Evolutionary conservation across 768 basidiomycete species (phyloP).

Genomic region (Trametes sanguinea): DNA sequence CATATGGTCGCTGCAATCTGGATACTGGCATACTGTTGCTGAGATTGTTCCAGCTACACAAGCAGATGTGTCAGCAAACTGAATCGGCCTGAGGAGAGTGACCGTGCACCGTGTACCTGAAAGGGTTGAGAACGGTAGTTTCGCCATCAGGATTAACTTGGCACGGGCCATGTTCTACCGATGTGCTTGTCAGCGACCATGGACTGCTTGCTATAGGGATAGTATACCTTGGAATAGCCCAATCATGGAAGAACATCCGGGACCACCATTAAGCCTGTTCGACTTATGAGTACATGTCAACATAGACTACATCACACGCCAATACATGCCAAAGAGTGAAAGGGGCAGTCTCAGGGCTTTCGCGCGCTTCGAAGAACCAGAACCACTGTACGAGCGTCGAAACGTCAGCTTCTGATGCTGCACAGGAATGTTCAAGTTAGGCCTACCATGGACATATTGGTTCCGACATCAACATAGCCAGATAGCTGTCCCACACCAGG

Average conservation of each 20-base stretch:
- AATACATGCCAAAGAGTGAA: constrained; percentile 59
- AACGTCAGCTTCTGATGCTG: not conserved
- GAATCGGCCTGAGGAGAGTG: no score
- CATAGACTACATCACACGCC: no score
- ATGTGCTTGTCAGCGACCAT: not conserved
- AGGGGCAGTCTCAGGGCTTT: constrained; percentile 59
- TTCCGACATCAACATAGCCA: constrained; percentile 61
- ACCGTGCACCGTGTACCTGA: constrained; percentile 41
- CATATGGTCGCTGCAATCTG: not conserved
- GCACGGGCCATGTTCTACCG: constrained; percentile 64
- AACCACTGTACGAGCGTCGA: constrained; percentile 52
- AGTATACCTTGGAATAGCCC: constrained; percentile 60
- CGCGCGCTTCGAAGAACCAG: constrained; percentile 71
- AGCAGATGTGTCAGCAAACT: not conserved
- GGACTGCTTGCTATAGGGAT: not conserved
- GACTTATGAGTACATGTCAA: not conserved
- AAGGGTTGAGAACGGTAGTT: constrained; percentile 59
- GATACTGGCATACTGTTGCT: constrained; percentile 55
- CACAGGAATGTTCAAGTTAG: not conserved
- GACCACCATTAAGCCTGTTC: constrained; percentile 37
- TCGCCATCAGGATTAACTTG: constrained; percentile 53
- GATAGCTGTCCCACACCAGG: constrained; percentile 60
- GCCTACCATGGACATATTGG: constrained; percentile 58
- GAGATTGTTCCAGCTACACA: constrained; percentile 62
- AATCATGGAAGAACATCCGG: constrained; percentile 48